phyloP scores from a whole-genome alignment of 2,329 filamentous ascomycete species.

The Fusarium lyarnte region DNA sequence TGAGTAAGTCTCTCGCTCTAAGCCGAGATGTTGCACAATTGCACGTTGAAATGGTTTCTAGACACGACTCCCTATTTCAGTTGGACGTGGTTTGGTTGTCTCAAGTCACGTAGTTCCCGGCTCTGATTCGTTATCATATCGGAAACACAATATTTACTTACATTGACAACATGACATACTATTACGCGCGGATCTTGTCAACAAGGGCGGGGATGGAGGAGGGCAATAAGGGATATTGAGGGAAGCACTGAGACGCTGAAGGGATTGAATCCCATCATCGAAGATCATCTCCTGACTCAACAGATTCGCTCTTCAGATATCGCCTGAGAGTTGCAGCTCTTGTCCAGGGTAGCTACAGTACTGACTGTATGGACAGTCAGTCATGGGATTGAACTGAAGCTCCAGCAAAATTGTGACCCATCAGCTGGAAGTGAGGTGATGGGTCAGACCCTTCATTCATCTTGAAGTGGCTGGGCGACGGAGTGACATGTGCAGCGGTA shows the following conservation, averaged over 20 bases:
- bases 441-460: slow-evolving; percentile 17
- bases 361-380: neutral
- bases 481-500: slow-evolving; percentile 17
- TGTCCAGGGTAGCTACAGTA: slow-evolving; percentile 27
- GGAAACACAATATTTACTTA: slow-evolving; percentile 31
- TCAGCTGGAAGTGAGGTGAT: slow-evolving; percentile 31
- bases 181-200: slow-evolving; percentile 13
- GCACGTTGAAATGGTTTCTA: slow-evolving; percentile 2
- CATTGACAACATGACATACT: slow-evolving; percentile 2
- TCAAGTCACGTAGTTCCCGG: slow-evolving; percentile 14
- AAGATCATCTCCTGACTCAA: slow-evolving; percentile 12
- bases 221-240: neutral
- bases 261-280: slow-evolving; percentile 1
- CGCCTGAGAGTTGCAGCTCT: slow-evolving; percentile 8
- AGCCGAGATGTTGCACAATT: neutral
- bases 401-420: slow-evolving; percentile 21
- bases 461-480: slow-evolving; percentile 19
- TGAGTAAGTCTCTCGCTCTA: neutral
- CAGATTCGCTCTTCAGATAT: slow-evolving; percentile 7
- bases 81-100: slow-evolving; percentile 10
- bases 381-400: slow-evolving; percentile 23
- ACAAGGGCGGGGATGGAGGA: slow-evolving; percentile 2
- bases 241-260: neutral
- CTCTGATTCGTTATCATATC: slow-evolving; percentile 11
- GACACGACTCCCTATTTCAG: neutral